Evolutionary conservation across 2,329 filamentous ascomycete species (phyloP).

Genomic region (Penicillium sp.): DNA sequence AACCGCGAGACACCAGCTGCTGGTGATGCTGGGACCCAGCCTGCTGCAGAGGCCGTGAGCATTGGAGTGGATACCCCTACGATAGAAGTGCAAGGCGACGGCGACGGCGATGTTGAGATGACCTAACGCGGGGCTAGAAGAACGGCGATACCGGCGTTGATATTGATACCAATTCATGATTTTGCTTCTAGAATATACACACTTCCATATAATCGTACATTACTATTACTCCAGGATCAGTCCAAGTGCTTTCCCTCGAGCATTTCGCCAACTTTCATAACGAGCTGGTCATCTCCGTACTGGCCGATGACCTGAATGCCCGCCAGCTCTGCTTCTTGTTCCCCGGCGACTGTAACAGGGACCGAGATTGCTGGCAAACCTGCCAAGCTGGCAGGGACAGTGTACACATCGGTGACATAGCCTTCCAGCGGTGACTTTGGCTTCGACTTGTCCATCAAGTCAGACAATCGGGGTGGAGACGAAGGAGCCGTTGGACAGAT

Average conservation of each 20-base stretch:
- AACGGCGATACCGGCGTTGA: slow-evolving; percentile 9
- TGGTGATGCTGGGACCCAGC: slow-evolving; percentile 17
- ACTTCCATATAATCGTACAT: slow-evolving; percentile 15
- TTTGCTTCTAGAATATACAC: slow-evolving; percentile 9
- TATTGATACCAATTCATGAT: slow-evolving; percentile 21
- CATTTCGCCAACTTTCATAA: slow-evolving; percentile 40
- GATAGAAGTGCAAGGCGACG: slow-evolving; percentile 12
- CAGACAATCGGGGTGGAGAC: slow-evolving; percentile 64
- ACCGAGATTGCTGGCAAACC: slow-evolving; percentile 87
- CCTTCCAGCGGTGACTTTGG: slow-evolving; percentile 61
- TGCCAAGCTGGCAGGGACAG: slow-evolving; percentile 89
- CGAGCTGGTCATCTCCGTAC: slow-evolving; percentile 48
- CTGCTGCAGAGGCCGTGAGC: slow-evolving; percentile 27
- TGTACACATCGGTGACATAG: slow-evolving; percentile 94
- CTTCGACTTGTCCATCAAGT: slow-evolving; percentile 46
- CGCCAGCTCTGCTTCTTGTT: slow-evolving; percentile 24
- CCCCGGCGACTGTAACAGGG: slow-evolving; percentile 55
- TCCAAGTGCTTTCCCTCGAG: slow-evolving; percentile 30
- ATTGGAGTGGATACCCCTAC: slow-evolving; percentile 26
- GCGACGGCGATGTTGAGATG: slow-evolving; percentile 36
- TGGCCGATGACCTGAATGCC: slow-evolving; percentile 52
- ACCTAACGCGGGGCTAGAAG: slow-evolving; percentile 14
- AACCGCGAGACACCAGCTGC: slow-evolving; percentile 20
- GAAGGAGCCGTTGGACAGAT: slow-evolving; percentile 85
- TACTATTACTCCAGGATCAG: not conserved